Base-by-base conservation (phyloP, 495 filamentous ascomycete genomes). In the Pseudotulostoma volvatum region DNA sequence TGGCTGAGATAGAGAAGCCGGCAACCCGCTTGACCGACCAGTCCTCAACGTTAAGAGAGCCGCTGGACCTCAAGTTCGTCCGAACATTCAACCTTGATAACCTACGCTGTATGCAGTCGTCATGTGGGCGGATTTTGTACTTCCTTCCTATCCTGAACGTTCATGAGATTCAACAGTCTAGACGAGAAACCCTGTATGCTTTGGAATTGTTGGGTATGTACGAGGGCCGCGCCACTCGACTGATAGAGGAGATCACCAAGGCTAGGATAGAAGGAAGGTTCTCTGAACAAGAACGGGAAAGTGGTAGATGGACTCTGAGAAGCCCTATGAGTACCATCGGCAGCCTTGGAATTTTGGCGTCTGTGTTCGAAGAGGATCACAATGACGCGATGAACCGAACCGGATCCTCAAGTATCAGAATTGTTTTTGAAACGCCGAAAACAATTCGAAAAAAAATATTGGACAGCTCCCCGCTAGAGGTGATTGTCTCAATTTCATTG, bases 211-310 rank as follows among this genome's bases (percentile, higher is more conserved):
- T 55, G 32, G 80, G 79, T 16, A 65, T 73, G 17, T 92, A 93
- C 52, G 82, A 93, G 52, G 80, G 78, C 8, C 88, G 71, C 44
- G 81, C 81, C 4, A 59, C 63, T 33, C 79, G 80, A 31, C 75
- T 84, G 48, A 74, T 75, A 5, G 90, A 97, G 60, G 90, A 97
- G 44, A 66, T 94, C 17, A 70, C 73, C 16, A 88, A 84, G 55
- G 88, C 88, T 7, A 75, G 76, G 41, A 77, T 94, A 37, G 88
- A 94, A 54, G 80, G 76, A 5, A 70, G 90, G 28, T 88, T 84
- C 48, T 56, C 81, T 1, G 83, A 93, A 46, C 55, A 60, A 17
- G 79, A 90, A 63, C 70, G 85, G 39, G 81, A 94, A 56, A 72
- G 75, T 34, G 67, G 74, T 18, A 77, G 76, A 46, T 93, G 85